Evolutionary conservation across 306 rosid species (phyloP), one percentile per base, ranked within the genome.

Genomic region (Casuarina glauca): DNA sequence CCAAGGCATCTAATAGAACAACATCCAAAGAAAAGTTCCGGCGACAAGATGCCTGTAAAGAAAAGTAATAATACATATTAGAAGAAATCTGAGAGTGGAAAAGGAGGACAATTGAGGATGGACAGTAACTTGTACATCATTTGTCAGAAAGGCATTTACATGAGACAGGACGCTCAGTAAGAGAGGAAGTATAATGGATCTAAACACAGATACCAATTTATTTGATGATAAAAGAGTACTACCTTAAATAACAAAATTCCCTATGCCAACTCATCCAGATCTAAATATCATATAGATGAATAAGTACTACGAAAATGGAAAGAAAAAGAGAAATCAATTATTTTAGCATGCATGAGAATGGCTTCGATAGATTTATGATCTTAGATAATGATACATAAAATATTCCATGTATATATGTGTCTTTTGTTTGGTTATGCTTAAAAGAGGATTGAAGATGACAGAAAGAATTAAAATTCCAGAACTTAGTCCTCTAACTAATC

Each of bases 21-120:
- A 94, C 92, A 3, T 92, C 98, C 88, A 94, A 82, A 42, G 98
- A 87, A 83, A 94, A 90, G 76, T 86, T 92, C 88, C 97, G 88
- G 63, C 98, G 95, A 82, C 97, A 92, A 57, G 97, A 92, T 86
- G 97, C 97, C 97, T 94, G 92, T 78, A 82, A 79, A 66, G 57
- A 69, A 66, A 86, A 77, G 81, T 26, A 79, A 57, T 17, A 82
- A 74, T 55, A 72, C 63, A 62, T 68, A 64, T 76, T 70, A 80
- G 80, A 72, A 61, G 78, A 64, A 75, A 80, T 74, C 44, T 76
- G 61, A 54, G 15, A 17, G 13, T 39, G 69, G 60, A 48, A 76
- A 69, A 9, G 48, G 26, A 53, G 72, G 71, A 69, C 52, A 52
- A 35, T 41, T 38, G 49, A 10, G 55, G 49, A 42, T 64, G 9